A percentile compares a stretch with the other conserved stretches of the same genome.
Evolutionary conservation across 148 eudicot species (phyloP).

Genomic region (Cornus controversa): DNA sequence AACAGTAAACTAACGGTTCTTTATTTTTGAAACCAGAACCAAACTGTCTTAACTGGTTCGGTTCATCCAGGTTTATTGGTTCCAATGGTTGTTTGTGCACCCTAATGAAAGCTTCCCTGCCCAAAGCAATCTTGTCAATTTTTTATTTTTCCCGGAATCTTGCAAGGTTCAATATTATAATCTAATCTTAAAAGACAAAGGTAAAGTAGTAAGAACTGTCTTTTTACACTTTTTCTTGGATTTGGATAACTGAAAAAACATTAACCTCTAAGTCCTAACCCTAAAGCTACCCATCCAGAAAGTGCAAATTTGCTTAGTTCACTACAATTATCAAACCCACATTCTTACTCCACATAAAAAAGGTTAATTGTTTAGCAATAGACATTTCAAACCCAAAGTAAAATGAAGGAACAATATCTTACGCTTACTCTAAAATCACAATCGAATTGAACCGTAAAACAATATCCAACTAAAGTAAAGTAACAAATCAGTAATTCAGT

Average conservation of each 20-base stretch:
- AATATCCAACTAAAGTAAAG: neutral
- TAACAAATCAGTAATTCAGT: no score
- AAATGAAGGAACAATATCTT: neutral
- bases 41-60: no score
- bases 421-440: neutral
- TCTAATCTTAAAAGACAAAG: neutral
- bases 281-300: neutral
- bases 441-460: neutral
- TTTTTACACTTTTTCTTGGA: neutral
- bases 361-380: neutral
- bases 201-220: neutral
- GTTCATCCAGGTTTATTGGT: no score
- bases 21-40: no score
- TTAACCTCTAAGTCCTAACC: conserved; percentile 3
- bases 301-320: neutral
- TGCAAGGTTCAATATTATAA: neutral
- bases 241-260: neutral
- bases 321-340: neutral
- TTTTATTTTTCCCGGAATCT: neutral
- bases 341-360: neutral
- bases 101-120: no score
- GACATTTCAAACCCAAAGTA: neutral
- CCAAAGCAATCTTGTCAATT: no score
- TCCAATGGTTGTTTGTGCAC: no score
- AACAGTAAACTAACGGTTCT: no score